Conservation (phyloP, 1,139 yeast genomes). For the Kodamaea arcana region DNA sequence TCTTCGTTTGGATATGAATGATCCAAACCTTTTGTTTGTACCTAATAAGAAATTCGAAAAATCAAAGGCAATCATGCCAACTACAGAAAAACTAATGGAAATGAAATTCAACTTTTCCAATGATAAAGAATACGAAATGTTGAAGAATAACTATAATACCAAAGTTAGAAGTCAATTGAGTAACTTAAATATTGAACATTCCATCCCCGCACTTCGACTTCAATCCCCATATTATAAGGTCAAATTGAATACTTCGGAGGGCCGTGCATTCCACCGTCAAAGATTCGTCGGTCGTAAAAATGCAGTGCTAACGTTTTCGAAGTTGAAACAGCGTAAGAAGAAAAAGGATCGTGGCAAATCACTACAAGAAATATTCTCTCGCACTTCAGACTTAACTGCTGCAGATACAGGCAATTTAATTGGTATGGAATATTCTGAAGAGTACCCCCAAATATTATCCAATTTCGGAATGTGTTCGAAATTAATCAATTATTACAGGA, state of each 20-base stretch:
- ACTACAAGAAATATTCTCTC: slow-evolving; percentile 65
- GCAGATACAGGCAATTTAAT: slow-evolving; percentile 81
- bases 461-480: slow-evolving; percentile 97
- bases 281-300: slow-evolving; percentile 75
- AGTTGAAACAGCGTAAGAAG: slow-evolving; percentile 74
- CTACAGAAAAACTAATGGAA: slow-evolving; percentile 44
- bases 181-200: slow-evolving; percentile 84
- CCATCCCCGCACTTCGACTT: slow-evolving; percentile 78
- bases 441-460: slow-evolving; percentile 75
- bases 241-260: slow-evolving; percentile 60
- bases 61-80: slow-evolving; percentile 42
- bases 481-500: slow-evolving; percentile 87
- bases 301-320: slow-evolving; percentile 69
- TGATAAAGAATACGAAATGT: slow-evolving; percentile 77
- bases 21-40: slow-evolving; percentile 69
- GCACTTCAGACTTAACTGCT: slow-evolving; percentile 70
- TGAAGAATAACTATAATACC: slow-evolving; percentile 83
- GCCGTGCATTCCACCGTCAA: slow-evolving; percentile 80
- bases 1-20: slow-evolving; percentile 77
- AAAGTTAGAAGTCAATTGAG: slow-evolving; percentile 93
- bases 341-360: slow-evolving; percentile 88
- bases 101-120: slow-evolving; percentile 78
- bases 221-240: slow-evolving; percentile 94
- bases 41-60: slow-evolving; percentile 31
- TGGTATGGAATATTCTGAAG: slow-evolving; percentile 87